A percentile compares a stretch with the other conserved stretches of the same genome.
phyloP scores from a whole-genome alignment of 768 basidiomycete species.

The Lactifluus rugatus region DNA sequence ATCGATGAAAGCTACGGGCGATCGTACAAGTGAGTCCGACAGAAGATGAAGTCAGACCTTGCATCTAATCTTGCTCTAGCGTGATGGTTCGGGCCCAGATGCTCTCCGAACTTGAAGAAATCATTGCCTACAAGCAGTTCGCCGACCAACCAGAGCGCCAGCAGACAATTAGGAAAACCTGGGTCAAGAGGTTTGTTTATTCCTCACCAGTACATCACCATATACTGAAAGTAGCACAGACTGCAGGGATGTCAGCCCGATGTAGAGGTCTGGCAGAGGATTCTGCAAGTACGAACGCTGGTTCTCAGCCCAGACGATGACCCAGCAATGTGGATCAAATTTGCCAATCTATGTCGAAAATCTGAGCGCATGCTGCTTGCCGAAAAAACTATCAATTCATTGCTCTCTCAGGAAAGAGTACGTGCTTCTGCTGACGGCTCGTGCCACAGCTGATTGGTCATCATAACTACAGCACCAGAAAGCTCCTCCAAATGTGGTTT shows the following conservation, averaged over 20 bases:
- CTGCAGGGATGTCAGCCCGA: conserved; percentile 95
- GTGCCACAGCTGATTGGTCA: neutral
- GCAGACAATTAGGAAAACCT: conserved; percentile 81
- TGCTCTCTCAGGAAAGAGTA: conserved; percentile 68
- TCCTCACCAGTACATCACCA: neutral
- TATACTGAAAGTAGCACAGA: conserved; percentile 32
- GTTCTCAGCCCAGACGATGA: conserved; percentile 91
- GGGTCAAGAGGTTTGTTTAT: conserved; percentile 82
- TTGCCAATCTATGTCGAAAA: conserved; percentile 94
- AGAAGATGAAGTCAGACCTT: neutral
- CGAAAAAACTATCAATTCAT: conserved; percentile 91
- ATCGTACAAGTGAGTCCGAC: conserved; percentile 72
- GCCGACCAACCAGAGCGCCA: conserved; percentile 94
- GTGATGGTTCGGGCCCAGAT: conserved; percentile 97
- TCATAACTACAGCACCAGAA: conserved; percentile 35
- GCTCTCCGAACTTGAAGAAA: conserved; percentile 96
- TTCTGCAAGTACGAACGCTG: conserved; percentile 89
- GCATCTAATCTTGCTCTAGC: conserved; percentile 33
- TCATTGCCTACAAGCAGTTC: conserved; percentile 90
- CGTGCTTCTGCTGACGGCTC: conserved; percentile 17
- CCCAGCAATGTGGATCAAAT: conserved; percentile 97
- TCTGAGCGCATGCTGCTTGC: conserved; percentile 90
- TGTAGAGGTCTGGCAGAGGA: conserved; percentile 98
- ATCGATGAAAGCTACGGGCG: conserved; percentile 96
- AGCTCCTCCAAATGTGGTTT: conserved; percentile 92